These are phyloP conservation scores for Hirschfeldia incana DNA, from an alignment of 345 rosid genomes.

Conservation along the genomic window DNA sequence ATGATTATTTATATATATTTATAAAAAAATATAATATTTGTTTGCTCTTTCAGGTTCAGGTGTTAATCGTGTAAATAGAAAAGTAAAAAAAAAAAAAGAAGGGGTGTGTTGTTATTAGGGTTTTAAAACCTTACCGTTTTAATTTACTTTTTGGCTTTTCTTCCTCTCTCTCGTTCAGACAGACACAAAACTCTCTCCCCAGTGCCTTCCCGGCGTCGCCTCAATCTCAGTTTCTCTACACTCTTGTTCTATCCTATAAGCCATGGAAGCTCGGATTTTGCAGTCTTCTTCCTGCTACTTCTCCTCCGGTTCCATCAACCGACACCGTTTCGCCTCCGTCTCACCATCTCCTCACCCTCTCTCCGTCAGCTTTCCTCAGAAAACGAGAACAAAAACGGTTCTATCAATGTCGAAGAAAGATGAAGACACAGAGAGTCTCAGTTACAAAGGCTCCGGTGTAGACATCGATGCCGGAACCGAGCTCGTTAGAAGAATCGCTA, in stretches of 20 bases:
- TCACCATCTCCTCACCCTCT: conserved; percentile 4
- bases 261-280: conserved; percentile 37
- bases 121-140: neutral
- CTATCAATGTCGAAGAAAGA: conserved; percentile 38
- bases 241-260: conserved; percentile 4
- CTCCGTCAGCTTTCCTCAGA: conserved; percentile 25
- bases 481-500: conserved; percentile 79
- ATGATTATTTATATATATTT: neutral
- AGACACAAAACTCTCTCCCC: neutral
- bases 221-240: neutral
- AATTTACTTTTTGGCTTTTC: neutral
- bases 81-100: neutral
- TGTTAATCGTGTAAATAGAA: neutral
- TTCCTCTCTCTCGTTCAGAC: neutral
- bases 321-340: conserved; percentile 23
- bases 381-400: conserved; percentile 6
- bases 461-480: conserved; percentile 93
- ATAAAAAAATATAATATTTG: neutral
- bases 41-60: neutral
- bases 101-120: neutral
- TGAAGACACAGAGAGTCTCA: conserved; percentile 46
- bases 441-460: conserved; percentile 82
- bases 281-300: conserved; percentile 24
- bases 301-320: conserved; percentile 24
- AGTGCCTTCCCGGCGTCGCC: conserved; percentile 1